Conservation (phyloP, 2,329 filamentous ascomycete genomes). For the Calonectria crousiana region DNA sequence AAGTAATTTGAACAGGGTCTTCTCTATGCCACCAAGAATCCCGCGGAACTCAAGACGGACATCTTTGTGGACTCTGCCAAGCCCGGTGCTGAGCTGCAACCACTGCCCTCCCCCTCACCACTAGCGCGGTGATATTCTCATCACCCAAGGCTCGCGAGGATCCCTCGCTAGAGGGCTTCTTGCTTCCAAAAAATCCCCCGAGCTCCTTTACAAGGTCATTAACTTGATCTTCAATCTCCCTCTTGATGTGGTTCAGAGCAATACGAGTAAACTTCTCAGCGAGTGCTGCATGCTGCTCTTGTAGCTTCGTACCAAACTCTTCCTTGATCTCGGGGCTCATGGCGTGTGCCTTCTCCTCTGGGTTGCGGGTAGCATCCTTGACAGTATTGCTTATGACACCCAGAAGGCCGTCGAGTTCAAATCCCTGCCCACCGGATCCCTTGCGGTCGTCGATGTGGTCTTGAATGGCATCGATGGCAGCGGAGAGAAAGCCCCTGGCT, state of each 20-base stretch:
- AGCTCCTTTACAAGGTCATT: conserved; percentile 59
- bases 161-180: conserved; percentile 49
- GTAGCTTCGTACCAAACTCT: conserved; percentile 54
- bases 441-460: conserved; percentile 52
- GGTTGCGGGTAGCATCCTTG: conserved; percentile 58
- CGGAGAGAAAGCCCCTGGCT: conserved; percentile 54
- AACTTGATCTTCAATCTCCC: conserved; percentile 58
- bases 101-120: conserved; percentile 45
- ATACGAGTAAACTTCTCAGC: conserved; percentile 61
- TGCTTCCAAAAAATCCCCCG: conserved; percentile 55
- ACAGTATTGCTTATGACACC: conserved; percentile 57
- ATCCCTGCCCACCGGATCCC: conserved; percentile 45
- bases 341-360: conserved; percentile 58
- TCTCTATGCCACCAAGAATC: conserved; percentile 58
- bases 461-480: conserved; percentile 56
- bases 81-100: conserved; percentile 60
- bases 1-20: conserved; percentile 58
- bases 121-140: conserved; percentile 37
- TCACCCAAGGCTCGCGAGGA: conserved; percentile 48
- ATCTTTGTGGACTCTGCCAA: conserved; percentile 58
- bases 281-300: conserved; percentile 56
- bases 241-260: conserved; percentile 60
- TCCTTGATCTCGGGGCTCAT: conserved; percentile 63
- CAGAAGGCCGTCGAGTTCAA: conserved; percentile 58
- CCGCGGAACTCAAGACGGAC: conserved; percentile 61